phyloP scores from a whole-genome alignment of 805 yeast genomes.

The Ogataea minuta region DNA sequence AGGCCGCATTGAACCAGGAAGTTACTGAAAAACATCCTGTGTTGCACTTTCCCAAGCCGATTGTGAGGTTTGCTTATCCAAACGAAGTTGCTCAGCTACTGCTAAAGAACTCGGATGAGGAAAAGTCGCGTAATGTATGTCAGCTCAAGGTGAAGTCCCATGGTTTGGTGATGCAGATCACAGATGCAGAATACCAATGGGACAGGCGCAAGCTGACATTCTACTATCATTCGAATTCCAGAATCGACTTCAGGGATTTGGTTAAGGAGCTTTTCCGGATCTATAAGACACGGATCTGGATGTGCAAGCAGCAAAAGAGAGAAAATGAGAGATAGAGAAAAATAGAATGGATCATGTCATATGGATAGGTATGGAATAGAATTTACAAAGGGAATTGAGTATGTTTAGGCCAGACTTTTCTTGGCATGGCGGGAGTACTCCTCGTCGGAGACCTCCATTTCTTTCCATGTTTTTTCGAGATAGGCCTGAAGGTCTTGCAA shows the following conservation, averaged over 20 bases:
- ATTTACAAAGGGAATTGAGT: not conserved
- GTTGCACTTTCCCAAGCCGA: slow-evolving; percentile 65
- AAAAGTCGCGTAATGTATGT: slow-evolving; percentile 63
- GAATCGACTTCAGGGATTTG: slow-evolving; percentile 77
- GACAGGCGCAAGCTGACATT: slow-evolving; percentile 79
- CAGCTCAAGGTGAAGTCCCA: slow-evolving; percentile 52
- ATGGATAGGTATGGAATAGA: slow-evolving; percentile 6
- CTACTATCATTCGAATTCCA: slow-evolving; percentile 58
- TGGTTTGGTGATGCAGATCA: slow-evolving; percentile 53
- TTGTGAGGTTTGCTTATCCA: slow-evolving; percentile 59
- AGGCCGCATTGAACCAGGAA: slow-evolving; percentile 52
- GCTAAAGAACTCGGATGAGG: slow-evolving; percentile 64
- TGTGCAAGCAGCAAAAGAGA: slow-evolving; percentile 48
- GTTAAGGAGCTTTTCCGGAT: slow-evolving; percentile 72
- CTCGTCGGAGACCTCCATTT: slow-evolving; percentile 34
- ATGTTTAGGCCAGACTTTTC: not conserved
- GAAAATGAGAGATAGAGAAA: slow-evolving; percentile 7
- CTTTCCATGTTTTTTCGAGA: slow-evolving; percentile 31
- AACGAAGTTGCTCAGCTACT: slow-evolving; percentile 58
- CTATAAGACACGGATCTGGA: slow-evolving; percentile 83
- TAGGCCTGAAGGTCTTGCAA: slow-evolving; percentile 32
- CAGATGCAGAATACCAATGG: slow-evolving; percentile 85
- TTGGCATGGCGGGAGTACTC: slow-evolving; percentile 22
- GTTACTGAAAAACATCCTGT: slow-evolving; percentile 40
- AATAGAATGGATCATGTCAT: slow-evolving; percentile 1